Evolutionary conservation across 768 basidiomycete genomes (phyloP).

Genomic region (Boletellus ananas): DNA sequence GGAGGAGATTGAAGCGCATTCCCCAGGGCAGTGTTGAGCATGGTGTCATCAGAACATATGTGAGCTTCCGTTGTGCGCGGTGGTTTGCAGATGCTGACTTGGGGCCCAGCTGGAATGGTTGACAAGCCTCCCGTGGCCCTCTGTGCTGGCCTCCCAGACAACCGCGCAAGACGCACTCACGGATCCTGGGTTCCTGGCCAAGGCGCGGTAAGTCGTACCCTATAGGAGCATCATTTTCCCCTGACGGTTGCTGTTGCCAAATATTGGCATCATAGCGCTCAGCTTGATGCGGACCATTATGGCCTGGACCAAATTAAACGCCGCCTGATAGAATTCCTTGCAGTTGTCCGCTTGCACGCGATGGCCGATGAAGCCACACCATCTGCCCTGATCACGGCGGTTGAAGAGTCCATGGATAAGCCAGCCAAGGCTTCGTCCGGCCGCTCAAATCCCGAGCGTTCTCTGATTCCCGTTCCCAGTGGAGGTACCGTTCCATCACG

Average conservation of each 20-base stretch:
- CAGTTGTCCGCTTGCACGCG: conserved; percentile 65
- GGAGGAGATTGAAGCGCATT: conserved; percentile 81
- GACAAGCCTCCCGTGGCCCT: conserved; percentile 80
- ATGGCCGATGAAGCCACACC: conserved; percentile 20
- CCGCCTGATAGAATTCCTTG: conserved; percentile 86
- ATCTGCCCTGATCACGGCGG: neutral
- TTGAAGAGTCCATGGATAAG: conserved; percentile 17
- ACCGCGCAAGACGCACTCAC: conserved; percentile 36
- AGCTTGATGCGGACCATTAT: conserved; percentile 88
- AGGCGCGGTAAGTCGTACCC: conserved; percentile 47
- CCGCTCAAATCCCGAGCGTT: conserved; percentile 18
- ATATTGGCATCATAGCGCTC: conserved; percentile 32
- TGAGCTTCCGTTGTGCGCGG: conserved; percentile 34
- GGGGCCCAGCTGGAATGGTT: conserved; percentile 74
- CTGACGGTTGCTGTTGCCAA: neutral
- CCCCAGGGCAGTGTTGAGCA: conserved; percentile 88
- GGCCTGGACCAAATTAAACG: conserved; percentile 93
- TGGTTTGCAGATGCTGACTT: conserved; percentile 6
- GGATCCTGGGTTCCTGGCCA: conserved; percentile 57
- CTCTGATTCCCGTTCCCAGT: conserved; percentile 18
- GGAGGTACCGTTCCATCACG: conserved; percentile 12
- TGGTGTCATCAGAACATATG: conserved; percentile 82
- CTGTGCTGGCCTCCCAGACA: conserved; percentile 24
- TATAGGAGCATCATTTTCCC: neutral
- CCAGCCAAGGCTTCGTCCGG: conserved; percentile 16